These are phyloP conservation scores for Aspergillus panamensis DNA, from an alignment of 495 filamentous ascomycete species.

Conservation along the genomic window DNA sequence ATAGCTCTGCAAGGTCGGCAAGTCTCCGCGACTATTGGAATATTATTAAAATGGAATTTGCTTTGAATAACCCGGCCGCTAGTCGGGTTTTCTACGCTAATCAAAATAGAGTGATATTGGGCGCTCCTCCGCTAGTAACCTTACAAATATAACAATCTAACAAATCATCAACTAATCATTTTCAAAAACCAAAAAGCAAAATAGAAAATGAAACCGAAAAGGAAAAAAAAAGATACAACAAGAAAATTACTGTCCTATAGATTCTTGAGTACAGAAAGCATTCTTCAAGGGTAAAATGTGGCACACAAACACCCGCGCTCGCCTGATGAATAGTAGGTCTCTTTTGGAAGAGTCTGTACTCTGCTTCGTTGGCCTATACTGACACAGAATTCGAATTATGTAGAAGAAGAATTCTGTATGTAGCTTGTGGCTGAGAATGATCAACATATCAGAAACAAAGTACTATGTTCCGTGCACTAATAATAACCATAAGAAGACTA, in stretches of 20 bases:
- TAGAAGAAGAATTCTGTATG: slow-evolving; percentile 3
- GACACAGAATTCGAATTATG: slow-evolving; percentile 5
- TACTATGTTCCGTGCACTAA: slow-evolving; percentile 10
- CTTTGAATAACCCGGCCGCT: not conserved
- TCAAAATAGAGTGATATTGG: slow-evolving; percentile 3
- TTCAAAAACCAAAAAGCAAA: not conserved
- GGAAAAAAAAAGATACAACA: not conserved
- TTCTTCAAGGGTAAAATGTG: not conserved
- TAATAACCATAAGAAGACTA: slow-evolving; percentile 19
- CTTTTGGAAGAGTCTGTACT: slow-evolving; percentile 4
- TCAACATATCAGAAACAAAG: slow-evolving; percentile 10
- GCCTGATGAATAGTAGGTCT: not conserved
- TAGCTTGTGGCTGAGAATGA: slow-evolving; percentile 11
- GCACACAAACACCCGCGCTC: not conserved
- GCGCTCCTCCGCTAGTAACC: slow-evolving; percentile 4
- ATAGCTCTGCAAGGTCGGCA: slow-evolving; percentile 10
- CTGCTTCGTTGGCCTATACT: not conserved
- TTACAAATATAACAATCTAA: not conserved
- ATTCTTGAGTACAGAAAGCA: not conserved
- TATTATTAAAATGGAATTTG: not conserved
- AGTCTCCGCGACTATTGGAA: not conserved
- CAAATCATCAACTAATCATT: not conserved
- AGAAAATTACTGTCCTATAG: not conserved
- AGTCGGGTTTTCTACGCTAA: not conserved
- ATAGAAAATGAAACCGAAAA: too few species aligned